Conservation (phyloP, 257 asterid species). For the Solanum medicagineum region DNA sequence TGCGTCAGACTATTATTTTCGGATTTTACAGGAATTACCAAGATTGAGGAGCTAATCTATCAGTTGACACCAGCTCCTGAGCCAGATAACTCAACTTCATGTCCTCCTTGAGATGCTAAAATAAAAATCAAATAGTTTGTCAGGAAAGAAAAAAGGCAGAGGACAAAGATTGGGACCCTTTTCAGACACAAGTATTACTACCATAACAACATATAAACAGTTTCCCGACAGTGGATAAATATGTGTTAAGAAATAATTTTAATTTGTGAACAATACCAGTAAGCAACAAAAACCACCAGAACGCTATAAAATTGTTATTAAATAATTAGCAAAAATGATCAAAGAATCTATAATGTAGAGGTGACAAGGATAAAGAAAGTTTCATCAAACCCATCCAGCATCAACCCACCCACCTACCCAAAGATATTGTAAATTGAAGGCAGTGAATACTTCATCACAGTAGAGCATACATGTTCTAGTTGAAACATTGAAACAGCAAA, state of each 20-base stretch:
- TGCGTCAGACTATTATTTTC: neutral
- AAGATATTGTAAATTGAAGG: neutral
- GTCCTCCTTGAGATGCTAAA: slow-evolving; percentile 93
- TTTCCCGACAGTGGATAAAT: neutral
- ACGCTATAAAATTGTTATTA: neutral
- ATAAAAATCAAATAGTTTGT: slow-evolving; percentile 10
- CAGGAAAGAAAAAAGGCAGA: neutral
- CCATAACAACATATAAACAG: neutral
- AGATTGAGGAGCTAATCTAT: slow-evolving; percentile 93
- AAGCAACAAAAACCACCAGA: neutral
- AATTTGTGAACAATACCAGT: neutral
- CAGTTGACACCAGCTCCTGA: slow-evolving; percentile 88
- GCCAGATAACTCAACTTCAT: slow-evolving; percentile 98
- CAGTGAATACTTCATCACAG: neutral
- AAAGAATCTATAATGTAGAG: neutral
- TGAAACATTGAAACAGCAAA: neutral
- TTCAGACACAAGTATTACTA: slow-evolving; percentile 1
- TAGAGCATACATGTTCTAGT: neutral
- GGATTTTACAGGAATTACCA: slow-evolving; percentile 36
- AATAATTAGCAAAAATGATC: neutral
- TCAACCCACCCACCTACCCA: neutral
- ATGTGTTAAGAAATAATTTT: neutral
- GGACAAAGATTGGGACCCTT: neutral
- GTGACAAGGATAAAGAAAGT: neutral
- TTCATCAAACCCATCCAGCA: neutral